These are phyloP conservation scores for Mycena metata DNA, from an alignment of 768 basidiomycete genomes.

Conservation along the genomic window DNA sequence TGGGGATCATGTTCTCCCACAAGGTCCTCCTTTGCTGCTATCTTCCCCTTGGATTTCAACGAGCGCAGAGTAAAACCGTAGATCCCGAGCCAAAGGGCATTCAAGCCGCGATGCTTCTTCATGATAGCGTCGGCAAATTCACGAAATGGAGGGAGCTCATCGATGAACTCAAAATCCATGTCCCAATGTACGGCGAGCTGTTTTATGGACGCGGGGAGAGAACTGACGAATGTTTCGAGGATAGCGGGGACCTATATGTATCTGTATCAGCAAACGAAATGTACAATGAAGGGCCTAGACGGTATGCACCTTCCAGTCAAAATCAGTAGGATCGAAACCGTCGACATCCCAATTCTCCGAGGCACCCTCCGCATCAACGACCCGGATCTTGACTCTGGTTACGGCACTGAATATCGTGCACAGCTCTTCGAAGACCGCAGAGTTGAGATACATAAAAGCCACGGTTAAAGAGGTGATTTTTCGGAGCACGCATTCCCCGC, in stretches of 20 bases:
- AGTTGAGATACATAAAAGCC: not conserved
- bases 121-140: not conserved
- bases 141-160: not conserved
- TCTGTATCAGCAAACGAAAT: no score
- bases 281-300: no score
- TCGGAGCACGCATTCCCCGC: not conserved
- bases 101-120: not conserved
- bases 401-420: not conserved
- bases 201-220: not conserved
- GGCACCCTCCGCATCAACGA: not conserved
- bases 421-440: not conserved
- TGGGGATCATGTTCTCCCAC: no score
- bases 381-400: not conserved
- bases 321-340: not conserved
- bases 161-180: no score
- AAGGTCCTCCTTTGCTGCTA: no score
- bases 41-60: no score
- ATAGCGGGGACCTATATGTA: not conserved
- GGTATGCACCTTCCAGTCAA: not conserved
- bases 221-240: not conserved
- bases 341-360: not conserved
- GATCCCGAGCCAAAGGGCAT: not conserved
- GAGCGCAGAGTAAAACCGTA: slow-evolving; percentile 2
- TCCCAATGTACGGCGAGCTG: slow-evolving; percentile 6
- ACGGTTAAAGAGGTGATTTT: not conserved